Percentiles rank a stretch among this genome's conserved stretches.
Conservation (phyloP, 352 stramenopile genomes). For the Phytophthora crassamura region DNA sequence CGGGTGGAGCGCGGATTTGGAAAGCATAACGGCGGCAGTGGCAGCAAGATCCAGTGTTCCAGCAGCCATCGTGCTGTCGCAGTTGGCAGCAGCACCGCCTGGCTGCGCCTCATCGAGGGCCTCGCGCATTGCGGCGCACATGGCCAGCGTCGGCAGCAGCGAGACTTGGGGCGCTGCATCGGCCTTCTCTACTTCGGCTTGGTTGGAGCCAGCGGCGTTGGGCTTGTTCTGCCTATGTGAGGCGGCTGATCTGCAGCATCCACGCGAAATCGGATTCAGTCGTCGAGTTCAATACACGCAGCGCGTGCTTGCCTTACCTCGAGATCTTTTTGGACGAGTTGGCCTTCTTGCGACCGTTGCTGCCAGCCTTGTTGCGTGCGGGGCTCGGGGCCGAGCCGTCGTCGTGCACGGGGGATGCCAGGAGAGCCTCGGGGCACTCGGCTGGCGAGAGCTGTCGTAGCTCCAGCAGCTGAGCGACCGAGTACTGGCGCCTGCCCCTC, state of each 20-base stretch:
- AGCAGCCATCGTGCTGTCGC: conserved; percentile 1
- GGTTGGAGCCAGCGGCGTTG: neutral
- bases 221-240: conserved; percentile 10
- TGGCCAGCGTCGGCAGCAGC: conserved; percentile 26
- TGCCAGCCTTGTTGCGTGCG: conserved; percentile 9
- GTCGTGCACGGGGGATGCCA: conserved; percentile 33
- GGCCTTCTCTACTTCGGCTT: conserved; percentile 9
- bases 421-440: conserved; percentile 26
- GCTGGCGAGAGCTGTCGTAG: conserved; percentile 27
- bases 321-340: conserved; percentile 19
- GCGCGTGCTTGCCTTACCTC: conserved; percentile 31
- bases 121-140: conserved; percentile 30
- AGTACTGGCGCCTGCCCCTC: conserved; percentile 28
- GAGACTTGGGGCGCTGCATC: conserved; percentile 3
- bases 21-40: too few relatives aligned
- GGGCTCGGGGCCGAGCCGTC: conserved; percentile 15
- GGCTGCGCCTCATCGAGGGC: conserved; percentile 3
- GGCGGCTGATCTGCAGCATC: conserved; percentile 23
- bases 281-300: neutral
- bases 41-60: conserved; percentile 3
- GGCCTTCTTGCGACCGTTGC: conserved; percentile 24
- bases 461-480: conserved; percentile 29
- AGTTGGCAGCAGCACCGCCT: neutral
- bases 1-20: too few relatives aligned
- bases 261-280: conserved; percentile 13